Evolutionary conservation across 148 eudicot species (phyloP), one percentile per base, ranked within the genome.

Genomic region (Arctostaphylos glauca): DNA sequence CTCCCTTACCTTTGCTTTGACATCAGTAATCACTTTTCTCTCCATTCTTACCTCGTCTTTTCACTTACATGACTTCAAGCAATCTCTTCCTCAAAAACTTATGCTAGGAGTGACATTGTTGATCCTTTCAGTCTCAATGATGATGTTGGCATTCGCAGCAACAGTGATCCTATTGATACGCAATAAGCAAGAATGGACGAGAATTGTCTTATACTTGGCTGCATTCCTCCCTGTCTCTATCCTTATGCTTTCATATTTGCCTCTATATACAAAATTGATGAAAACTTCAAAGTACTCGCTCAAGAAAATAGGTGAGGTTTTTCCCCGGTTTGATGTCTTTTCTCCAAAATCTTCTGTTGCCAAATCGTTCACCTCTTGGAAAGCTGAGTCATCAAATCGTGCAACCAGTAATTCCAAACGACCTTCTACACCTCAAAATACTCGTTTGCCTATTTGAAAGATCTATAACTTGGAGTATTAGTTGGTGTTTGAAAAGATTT

Each of bases 81-180:
- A 23, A 0, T 31, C 44, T 21, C 67, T 62, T 62, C 67, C 67
- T 21, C 67, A 62, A 21, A 62, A 62, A 5, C 67, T 62, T 9
- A 62, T 62, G 67, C 31, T 62, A 21, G 67, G 67, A 9, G 9
- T 62, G 0, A 62, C 67, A 0, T 62, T 62, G 67, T 21, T 62
- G 67, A 62, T 62, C 25, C 67, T 62, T 62, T 62, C 67, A 1
- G 67, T 62, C 25, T 62, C 67, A 19, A 62, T 62, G 67, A 62
- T 62, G 67, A 62, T 62, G 67, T n/a, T 62, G 25, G 72, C 72
- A 25, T 67, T 67, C 23, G 72, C 72, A 67, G 41, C 72, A 10
- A 67, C 72, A 1, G 44, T 67, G 13, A 67, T 67, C 44, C 14
- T 67, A 3, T 9, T 67, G 72, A 67, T 67, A 67, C 72, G 19